phyloP scores from a whole-genome alignment of 306 rosid genomes.

The Geum urbanum region DNA sequence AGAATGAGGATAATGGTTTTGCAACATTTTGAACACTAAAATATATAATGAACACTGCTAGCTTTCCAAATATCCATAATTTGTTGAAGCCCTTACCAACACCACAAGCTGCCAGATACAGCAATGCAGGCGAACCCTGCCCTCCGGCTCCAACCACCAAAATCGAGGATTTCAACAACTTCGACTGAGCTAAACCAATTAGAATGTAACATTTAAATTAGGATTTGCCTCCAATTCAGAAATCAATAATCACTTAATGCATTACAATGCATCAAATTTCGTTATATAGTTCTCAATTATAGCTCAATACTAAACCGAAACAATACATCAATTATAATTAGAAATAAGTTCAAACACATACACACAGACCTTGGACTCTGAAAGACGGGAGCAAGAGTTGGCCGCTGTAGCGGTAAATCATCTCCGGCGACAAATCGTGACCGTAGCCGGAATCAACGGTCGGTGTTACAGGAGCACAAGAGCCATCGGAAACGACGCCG shows the following conservation, averaged over 20 bases:
- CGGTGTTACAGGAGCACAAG: constrained; percentile 30
- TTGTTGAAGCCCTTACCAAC: too few species aligned
- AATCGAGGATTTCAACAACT: constrained; percentile 68
- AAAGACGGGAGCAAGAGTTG: constrained; percentile 90
- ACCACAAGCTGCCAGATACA: constrained; percentile 44
- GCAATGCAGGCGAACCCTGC: constrained; percentile 83
- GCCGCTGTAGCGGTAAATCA: constrained; percentile 90
- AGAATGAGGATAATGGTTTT: too few species aligned
- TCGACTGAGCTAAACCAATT: constrained; percentile 56
- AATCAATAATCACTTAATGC: background rate
- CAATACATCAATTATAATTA: background rate
- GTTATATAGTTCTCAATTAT: too few species aligned
- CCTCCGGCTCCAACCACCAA: constrained; percentile 98
- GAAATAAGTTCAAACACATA: background rate
- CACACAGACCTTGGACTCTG: constrained; percentile 68
- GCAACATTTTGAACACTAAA: too few species aligned
- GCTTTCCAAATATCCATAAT: too few species aligned
- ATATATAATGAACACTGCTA: too few species aligned
- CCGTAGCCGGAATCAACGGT: constrained; percentile 20
- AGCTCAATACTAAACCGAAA: too few species aligned
- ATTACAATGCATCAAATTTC: background rate
- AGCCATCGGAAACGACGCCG: constrained; percentile 27
- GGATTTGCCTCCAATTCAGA: background rate
- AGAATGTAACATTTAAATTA: background rate
- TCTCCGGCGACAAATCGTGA: constrained; percentile 50